These are phyloP conservation scores for Solanum virginianum DNA, from an alignment of 257 asterid genomes.

Conservation along the genomic window DNA sequence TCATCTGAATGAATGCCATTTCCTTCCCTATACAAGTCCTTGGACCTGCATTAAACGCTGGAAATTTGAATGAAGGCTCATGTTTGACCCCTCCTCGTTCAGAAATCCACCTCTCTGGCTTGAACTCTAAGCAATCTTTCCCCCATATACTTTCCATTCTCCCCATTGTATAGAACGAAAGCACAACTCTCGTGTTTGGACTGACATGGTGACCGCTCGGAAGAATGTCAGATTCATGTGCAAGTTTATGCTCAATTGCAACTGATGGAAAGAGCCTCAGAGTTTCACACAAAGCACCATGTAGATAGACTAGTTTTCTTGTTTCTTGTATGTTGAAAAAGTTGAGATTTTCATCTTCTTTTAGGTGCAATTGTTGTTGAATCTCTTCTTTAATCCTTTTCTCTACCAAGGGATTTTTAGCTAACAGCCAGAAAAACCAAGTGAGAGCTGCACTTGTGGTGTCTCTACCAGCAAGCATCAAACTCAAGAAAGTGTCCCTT, in stretches of 20 bases:
- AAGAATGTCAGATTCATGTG: neutral
- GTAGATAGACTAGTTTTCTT: neutral
- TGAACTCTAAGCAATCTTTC: neutral
- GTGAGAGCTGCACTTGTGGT: constrained; percentile 1
- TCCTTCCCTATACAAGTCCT: constrained; percentile 1
- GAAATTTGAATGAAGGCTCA: neutral
- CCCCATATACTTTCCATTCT: neutral
- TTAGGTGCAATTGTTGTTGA: neutral
- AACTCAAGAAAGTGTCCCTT: neutral
- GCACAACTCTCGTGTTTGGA: neutral
- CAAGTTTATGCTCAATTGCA: neutral
- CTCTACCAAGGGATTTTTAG: neutral
- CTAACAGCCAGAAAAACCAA: neutral
- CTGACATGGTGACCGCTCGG: neutral
- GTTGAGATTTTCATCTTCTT: neutral
- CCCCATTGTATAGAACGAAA: neutral
- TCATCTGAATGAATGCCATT: neutral
- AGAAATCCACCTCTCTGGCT: neutral
- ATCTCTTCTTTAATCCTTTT: neutral
- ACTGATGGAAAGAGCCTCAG: neutral
- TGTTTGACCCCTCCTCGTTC: neutral
- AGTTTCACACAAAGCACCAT: neutral
- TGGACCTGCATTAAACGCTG: neutral
- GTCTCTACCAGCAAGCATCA: neutral
- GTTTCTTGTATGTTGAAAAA: neutral